Conservation (phyloP, 495 filamentous ascomycete genomes). For the Cetradonia linearis region DNA sequence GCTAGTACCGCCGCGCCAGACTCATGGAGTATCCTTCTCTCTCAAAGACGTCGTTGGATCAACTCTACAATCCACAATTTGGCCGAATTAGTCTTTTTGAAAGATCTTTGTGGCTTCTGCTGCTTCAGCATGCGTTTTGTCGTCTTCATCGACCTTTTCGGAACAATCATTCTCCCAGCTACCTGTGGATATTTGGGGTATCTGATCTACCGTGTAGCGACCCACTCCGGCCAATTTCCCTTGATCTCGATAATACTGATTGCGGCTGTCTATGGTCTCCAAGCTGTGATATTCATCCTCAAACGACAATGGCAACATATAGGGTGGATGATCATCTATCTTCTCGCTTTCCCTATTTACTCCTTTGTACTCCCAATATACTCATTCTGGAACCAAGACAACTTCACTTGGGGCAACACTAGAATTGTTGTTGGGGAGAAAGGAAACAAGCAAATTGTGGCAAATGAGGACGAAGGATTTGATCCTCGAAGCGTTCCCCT, state of each 20-base stretch:
- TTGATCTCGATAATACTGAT: slow-evolving; percentile 80
- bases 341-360: slow-evolving; percentile 87
- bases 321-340: slow-evolving; percentile 98
- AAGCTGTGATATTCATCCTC: slow-evolving; percentile 90
- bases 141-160: slow-evolving; percentile 87
- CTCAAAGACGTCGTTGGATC: slow-evolving; percentile 95
- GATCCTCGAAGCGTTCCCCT: slow-evolving; percentile 87
- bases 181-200: slow-evolving; percentile 86
- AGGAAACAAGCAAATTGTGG: slow-evolving; percentile 78
- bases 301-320: slow-evolving; percentile 96
- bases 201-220: slow-evolving; percentile 71
- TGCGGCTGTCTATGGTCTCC: slow-evolving; percentile 86
- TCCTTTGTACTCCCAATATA: slow-evolving; percentile 87
- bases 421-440: slow-evolving; percentile 93
- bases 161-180: slow-evolving; percentile 86
- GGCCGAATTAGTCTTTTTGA: slow-evolving; percentile 73
- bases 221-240: slow-evolving; percentile 65
- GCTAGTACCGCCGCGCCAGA: slow-evolving; percentile 90
- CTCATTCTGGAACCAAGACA: slow-evolving; percentile 98
- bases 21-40: slow-evolving; percentile 82
- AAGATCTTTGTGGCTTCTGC: slow-evolving; percentile 96
- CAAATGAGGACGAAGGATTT: slow-evolving; percentile 77
- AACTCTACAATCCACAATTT: slow-evolving; percentile 97
- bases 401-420: slow-evolving; percentile 97
- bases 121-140: slow-evolving; percentile 99